A percentile compares a stretch with the other conserved stretches of the same genome.
Evolutionary conservation across 805 yeast species (phyloP).

Genomic region (Priceomyces melissophilus): DNA sequence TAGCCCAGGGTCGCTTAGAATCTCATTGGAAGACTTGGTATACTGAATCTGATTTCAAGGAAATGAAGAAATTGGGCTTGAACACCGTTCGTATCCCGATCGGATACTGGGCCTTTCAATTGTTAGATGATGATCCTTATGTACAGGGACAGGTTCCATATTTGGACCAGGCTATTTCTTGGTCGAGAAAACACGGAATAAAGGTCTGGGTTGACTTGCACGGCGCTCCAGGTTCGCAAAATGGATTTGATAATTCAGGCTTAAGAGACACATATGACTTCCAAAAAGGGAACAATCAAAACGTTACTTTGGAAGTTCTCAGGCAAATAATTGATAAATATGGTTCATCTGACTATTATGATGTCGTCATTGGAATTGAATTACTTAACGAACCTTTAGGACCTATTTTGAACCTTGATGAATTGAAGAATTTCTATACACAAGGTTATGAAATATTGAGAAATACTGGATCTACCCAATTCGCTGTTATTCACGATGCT

Average conservation of each 20-base stretch:
- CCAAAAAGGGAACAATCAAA: conserved; percentile 52
- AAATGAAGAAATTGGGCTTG: conserved; percentile 61
- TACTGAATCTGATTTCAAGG: conserved; percentile 65
- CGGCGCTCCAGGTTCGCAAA: conserved; percentile 96
- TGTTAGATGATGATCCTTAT: conserved; percentile 70
- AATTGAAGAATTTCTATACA: conserved; percentile 55
- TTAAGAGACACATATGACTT: conserved; percentile 60
- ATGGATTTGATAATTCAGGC: conserved; percentile 95
- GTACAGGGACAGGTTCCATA: conserved; percentile 76
- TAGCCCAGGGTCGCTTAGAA: conserved; percentile 49
- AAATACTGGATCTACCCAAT: conserved; percentile 45
- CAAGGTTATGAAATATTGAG: conserved; percentile 68
- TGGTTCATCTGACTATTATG: conserved; percentile 56
- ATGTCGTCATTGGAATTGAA: conserved; percentile 80
- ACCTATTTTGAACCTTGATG: conserved; percentile 54
- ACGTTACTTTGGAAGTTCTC: conserved; percentile 55
- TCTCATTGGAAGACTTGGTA: conserved; percentile 79
- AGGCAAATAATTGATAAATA: conserved; percentile 57
- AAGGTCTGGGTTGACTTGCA: conserved; percentile 91
- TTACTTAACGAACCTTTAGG: conserved; percentile 89
- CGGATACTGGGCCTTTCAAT: conserved; percentile 89
- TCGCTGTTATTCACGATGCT: conserved; percentile 79
- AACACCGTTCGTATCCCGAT: conserved; percentile 88
- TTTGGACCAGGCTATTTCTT: conserved; percentile 70
- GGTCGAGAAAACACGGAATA: conserved; percentile 63